Percentiles rank a stretch among this genome's conserved stretches.
Conservation (phyloP, 176 grass and related monocot species). For the Carex pumila region DNA sequence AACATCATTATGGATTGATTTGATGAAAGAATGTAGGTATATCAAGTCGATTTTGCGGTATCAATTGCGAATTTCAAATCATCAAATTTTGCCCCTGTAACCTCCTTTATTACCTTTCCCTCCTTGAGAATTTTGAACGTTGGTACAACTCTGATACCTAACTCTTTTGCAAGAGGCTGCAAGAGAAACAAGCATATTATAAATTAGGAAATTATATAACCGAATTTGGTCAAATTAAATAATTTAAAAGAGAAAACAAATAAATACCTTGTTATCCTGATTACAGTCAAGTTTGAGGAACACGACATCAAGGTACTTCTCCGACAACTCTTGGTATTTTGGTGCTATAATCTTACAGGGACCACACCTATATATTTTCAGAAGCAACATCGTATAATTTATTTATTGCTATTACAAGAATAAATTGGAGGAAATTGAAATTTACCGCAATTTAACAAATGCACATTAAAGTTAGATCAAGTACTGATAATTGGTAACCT, state of each 20-base stretch:
- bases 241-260: not conserved
- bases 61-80: slow-evolving; percentile 59
- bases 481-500: too few relatives aligned
- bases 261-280: slow-evolving; percentile 72
- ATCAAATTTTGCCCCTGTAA: slow-evolving; percentile 80
- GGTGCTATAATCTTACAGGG: slow-evolving; percentile 94
- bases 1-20: not conserved
- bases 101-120: slow-evolving; percentile 73
- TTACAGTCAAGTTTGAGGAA: slow-evolving; percentile 99
- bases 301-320: slow-evolving; percentile 73
- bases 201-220: not conserved
- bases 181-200: not conserved
- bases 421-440: not conserved
- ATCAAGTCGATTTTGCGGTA: slow-evolving; percentile 54
- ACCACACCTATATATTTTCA: slow-evolving; percentile 51
- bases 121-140: slow-evolving; percentile 96
- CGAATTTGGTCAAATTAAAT: not conserved
- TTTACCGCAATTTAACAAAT: not conserved
- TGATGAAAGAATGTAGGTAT: not conserved
- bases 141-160: slow-evolving; percentile 76
- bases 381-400: not conserved
- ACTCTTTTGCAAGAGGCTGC: slow-evolving; percentile 77
- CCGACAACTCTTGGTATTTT: slow-evolving; percentile 70
- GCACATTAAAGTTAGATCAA: too few relatives aligned
- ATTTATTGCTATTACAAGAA: not conserved